Conservation (phyloP, 345 rosid species). For the Eucalyptus cloeziana region DNA sequence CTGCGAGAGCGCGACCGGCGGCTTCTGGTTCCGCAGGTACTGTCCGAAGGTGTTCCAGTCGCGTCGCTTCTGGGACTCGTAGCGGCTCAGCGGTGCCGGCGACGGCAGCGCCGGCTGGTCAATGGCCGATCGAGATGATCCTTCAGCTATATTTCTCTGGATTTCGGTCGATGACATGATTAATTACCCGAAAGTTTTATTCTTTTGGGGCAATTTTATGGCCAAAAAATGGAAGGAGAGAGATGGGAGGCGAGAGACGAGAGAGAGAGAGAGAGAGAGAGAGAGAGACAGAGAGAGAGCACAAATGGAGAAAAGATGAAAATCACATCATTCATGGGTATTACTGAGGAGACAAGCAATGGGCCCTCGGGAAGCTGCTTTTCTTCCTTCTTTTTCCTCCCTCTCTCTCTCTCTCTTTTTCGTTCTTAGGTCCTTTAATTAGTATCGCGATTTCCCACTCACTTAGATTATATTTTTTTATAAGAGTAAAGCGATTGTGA, state of each 20-base stretch:
- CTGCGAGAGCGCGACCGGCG: constrained; percentile 39
- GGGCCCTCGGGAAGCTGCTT: constrained; percentile 43
- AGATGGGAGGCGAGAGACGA: not conserved
- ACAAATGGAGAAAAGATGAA: constrained; percentile 15
- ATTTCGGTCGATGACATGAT: constrained; percentile 12
- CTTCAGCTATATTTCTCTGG: constrained; percentile 14
- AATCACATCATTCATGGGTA: constrained; percentile 18
- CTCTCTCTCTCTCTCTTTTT: constrained; percentile 8
- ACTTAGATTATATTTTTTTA: not conserved
- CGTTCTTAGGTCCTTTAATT: not conserved
- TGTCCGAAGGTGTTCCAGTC: constrained; percentile 92
- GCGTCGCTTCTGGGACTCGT: constrained; percentile 73
- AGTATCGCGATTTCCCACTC: constrained; percentile 8
- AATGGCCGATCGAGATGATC: constrained; percentile 27
- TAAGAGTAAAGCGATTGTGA: not conserved
- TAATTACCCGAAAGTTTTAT: not conserved
- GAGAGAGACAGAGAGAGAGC: not conserved
- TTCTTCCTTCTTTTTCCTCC: not conserved
- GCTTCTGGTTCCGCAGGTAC: constrained; percentile 66
- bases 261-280: not conserved
- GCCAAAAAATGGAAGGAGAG: not conserved
- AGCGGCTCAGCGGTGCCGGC: constrained; percentile 50
- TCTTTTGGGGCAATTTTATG: not conserved
- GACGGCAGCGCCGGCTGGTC: constrained; percentile 4
- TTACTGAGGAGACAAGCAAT: constrained; percentile 3